Evolutionary conservation across 805 yeast species (phyloP).

Genomic region (Metschnikowia matae): DNA sequence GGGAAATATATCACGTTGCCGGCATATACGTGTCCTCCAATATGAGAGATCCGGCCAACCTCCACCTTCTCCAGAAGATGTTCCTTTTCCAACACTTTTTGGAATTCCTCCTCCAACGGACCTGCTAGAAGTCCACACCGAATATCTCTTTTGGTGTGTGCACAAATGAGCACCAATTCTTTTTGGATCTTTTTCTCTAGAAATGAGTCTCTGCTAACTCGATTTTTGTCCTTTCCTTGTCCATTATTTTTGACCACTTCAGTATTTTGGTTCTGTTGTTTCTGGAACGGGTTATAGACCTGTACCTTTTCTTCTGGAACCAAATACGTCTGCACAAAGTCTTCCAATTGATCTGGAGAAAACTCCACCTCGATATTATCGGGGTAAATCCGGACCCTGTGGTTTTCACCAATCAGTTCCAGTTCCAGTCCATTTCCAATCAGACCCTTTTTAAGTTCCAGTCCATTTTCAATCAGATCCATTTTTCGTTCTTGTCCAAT

Average conservation of each 20-base stretch:
- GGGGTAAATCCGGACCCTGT: slow-evolving; percentile 49
- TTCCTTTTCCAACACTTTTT: slow-evolving; percentile 33
- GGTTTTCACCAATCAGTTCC: background rate
- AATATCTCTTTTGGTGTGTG: slow-evolving; percentile 58
- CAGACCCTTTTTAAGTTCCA: no score
- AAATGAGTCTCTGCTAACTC: slow-evolving; percentile 3
- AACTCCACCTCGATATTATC: slow-evolving; percentile 45
- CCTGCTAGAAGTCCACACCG: slow-evolving; percentile 72
- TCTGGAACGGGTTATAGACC: slow-evolving; percentile 23
- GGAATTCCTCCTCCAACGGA: slow-evolving; percentile 48
- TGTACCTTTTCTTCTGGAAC: slow-evolving; percentile 26
- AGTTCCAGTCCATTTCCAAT: no score
- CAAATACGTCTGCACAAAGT: slow-evolving; percentile 41
- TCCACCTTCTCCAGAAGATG: slow-evolving; percentile 24
- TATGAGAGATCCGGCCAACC: slow-evolving; percentile 64
- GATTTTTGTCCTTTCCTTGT: background rate
- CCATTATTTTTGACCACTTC: background rate
- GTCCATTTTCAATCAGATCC: no score
- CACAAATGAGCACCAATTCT: slow-evolving; percentile 55
- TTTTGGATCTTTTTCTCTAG: slow-evolving; percentile 5
- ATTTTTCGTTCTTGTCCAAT: no score
- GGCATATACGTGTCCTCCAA: slow-evolving; percentile 86
- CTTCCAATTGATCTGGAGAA: slow-evolving; percentile 21
- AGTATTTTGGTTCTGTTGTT: background rate
- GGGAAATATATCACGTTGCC: slow-evolving; percentile 66